Base-by-base conservation (phyloP, 257 asterid species). In the Lithospermum erythrorhizon region DNA sequence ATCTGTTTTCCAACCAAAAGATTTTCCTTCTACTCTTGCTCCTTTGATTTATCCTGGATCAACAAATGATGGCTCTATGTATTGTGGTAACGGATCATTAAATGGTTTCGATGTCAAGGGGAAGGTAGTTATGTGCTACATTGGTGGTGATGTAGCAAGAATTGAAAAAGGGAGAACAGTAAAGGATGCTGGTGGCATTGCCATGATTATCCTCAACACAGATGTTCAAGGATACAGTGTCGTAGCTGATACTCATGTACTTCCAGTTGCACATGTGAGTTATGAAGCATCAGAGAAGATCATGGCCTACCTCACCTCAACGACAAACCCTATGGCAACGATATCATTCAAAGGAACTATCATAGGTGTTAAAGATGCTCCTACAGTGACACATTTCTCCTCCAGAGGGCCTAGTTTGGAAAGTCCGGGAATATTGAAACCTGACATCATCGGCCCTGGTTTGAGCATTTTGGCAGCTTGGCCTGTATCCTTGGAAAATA, bases 401-500 rank as follows among this genome's bases (percentile, higher is more conserved):
- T 59, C 87, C 3, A 59, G 87, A 7, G 95, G 89, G 1, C 91
- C 93, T 0, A 77, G 49, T 32, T 0, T 0, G 1, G n/a, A 19
- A 1, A 79, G 79, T 51, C 83, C 58, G 0, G 88, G 91, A 0
- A 83, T 86, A 51, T 54, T 86, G 21, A 86, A 86, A 53, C 95
- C 89, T 0, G 93, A 86, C 21, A 77, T 86, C 3, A 35, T 83
- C 4, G 87, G 87, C 51, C 95, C 93, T 0, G 93, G 89, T 0
- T 78, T 65, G 49, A 81, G 76, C 60, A 76, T 85, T 54, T 65
- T 82, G 0, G 86, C 85, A 0, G 81, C 86, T 6, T 85, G 83
- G 80, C 79, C 79, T 4, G 2, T 25, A 9, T 76, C 81, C 0
- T 51, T 77, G 3, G 81, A 75, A 18, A 71, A 73, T 20, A 62